Conservation (phyloP, 1,284 basidiomycete species). For the Pulveroboletus sp. region DNA sequence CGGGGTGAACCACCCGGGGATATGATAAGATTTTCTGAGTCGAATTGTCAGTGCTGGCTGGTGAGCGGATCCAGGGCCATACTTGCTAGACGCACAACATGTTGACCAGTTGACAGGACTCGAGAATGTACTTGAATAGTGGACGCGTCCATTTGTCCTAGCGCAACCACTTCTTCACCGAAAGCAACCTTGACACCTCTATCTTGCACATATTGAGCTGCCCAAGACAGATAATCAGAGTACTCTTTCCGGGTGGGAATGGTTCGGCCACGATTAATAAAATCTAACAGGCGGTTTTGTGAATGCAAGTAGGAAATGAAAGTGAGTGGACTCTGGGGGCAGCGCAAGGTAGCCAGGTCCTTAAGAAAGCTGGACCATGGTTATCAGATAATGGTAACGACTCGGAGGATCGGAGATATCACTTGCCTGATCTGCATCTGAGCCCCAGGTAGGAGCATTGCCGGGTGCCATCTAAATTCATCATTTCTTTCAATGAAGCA, state of each 20-base stretch:
- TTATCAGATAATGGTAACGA: constrained; percentile 9
- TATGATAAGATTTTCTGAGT: constrained; percentile 44
- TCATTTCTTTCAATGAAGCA: constrained; percentile 52
- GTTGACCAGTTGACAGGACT: constrained; percentile 35
- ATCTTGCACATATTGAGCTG: constrained; percentile 42
- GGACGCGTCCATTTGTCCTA: constrained; percentile 35
- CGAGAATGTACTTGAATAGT: constrained; percentile 40
- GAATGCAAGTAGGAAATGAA: constrained; percentile 56
- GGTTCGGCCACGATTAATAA: constrained; percentile 85
- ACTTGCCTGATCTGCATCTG: constrained; percentile 56
- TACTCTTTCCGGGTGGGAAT: constrained; percentile 88
- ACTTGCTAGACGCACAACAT: constrained; percentile 39
- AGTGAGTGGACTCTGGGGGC: constrained; percentile 52
- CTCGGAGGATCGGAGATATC: background rate
- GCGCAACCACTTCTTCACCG: constrained; percentile 46
- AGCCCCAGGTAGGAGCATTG: constrained; percentile 53
- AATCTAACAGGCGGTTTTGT: constrained; percentile 46
- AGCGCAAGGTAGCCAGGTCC: constrained; percentile 55
- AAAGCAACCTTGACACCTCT: constrained; percentile 45
- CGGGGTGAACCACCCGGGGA: constrained; percentile 49
- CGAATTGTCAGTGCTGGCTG: constrained; percentile 10
- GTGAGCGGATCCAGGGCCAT: constrained; percentile 19
- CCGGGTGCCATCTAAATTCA: constrained; percentile 54
- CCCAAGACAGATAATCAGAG: constrained; percentile 56
- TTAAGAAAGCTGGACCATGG: constrained; percentile 46